phyloP scores from a whole-genome alignment of 148 eudicot species.

The Rheum nobile region DNA sequence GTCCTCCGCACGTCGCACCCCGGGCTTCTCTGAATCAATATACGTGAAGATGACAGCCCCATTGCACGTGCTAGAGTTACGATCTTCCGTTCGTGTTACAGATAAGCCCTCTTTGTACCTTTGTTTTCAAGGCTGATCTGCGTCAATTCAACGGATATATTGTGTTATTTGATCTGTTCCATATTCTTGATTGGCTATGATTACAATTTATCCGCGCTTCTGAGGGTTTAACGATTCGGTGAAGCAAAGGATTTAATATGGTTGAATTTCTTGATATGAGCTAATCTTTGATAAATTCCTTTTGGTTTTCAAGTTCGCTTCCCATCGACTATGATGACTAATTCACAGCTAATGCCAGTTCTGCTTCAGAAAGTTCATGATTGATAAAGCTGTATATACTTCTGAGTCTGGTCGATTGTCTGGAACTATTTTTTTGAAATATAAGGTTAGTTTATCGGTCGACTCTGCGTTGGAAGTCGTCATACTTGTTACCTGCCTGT shows the following conservation, averaged over 20 bases:
- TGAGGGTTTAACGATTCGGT: constrained; percentile 35
- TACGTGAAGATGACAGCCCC: constrained; percentile 31
- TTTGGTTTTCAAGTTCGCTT: not conserved
- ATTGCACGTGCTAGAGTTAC: constrained; percentile 50
- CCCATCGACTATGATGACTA: constrained; percentile 28
- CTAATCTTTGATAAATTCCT: constrained; percentile 5
- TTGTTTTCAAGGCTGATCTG: constrained; percentile 34
- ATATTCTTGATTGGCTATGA: constrained; percentile 36
- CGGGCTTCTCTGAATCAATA: constrained; percentile 1
- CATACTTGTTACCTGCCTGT: too few species aligned
- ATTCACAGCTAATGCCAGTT: constrained; percentile 75
- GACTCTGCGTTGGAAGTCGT: too few species aligned
- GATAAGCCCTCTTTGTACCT: constrained; percentile 33
- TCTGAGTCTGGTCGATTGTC: too few species aligned
- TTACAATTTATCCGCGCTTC: constrained; percentile 84
- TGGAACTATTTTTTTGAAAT: too few species aligned
- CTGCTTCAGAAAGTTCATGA: constrained; percentile 93
- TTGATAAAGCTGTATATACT: constrained; percentile 53
- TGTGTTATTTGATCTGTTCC: too few species aligned
- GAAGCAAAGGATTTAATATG: constrained; percentile 46
- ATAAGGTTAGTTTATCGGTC: too few species aligned
- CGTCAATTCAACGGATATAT: constrained; percentile 51
- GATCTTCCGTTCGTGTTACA: constrained; percentile 62
- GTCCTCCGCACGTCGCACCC: not conserved
- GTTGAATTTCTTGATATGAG: constrained; percentile 93